Percentiles rank a stretch among this genome's conserved stretches.
phyloP scores from a whole-genome alignment of 1,139 yeast species.

The Suhomyces anneliseae region DNA sequence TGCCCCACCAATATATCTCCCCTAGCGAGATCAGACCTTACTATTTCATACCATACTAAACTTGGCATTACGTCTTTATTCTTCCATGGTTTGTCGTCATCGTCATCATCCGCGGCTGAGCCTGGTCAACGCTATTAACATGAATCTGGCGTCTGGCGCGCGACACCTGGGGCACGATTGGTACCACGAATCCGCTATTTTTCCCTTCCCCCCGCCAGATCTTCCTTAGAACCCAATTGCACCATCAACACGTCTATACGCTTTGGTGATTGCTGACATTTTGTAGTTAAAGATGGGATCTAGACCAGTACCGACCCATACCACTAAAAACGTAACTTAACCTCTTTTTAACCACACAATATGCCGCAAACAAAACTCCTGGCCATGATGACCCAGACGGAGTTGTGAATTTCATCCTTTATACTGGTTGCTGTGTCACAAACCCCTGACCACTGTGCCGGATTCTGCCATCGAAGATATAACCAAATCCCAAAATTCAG shows the following conservation, averaged over 20 bases:
- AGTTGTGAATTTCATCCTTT: neutral
- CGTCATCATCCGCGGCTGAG: neutral
- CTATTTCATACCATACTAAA: no score
- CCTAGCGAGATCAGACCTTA: no score
- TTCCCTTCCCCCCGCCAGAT: neutral
- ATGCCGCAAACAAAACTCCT: no score
- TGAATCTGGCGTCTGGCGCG: neutral
- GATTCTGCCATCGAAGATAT: neutral
- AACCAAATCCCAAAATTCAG: neutral
- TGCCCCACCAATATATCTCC: no score
- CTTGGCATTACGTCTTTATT: no score
- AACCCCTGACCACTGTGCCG: conserved; percentile 7
- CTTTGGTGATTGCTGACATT: no score
- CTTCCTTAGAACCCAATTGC: no score
- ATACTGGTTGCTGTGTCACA: conserved; percentile 5
- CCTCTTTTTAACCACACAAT: no score
- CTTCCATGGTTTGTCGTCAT: no score
- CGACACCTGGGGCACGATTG: neutral
- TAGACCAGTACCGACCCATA: no score
- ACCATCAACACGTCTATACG: neutral
- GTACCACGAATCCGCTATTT: neutral
- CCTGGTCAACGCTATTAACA: neutral
- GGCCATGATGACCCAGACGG: neutral
- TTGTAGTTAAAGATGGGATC: no score
- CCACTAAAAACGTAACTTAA: no score